Percentiles rank a stretch among this genome's conserved stretches.
phyloP scores from a whole-genome alignment of 495 filamentous ascomycete genomes.

The Evansstolkia leycettana region DNA sequence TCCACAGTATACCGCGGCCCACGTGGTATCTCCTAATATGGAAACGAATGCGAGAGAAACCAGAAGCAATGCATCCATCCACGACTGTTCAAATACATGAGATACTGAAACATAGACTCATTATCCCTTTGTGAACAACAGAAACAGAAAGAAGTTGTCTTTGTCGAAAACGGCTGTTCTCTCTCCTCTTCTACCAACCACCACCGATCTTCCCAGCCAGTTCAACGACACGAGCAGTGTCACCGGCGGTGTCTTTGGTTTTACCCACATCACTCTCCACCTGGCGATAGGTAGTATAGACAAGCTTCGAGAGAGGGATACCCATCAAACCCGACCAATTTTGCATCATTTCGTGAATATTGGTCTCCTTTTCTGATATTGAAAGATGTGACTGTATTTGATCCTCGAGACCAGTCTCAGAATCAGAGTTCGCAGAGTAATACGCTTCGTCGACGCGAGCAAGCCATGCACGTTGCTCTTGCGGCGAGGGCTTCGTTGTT shows the following conservation, averaged over 20 bases:
- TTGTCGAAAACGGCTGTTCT: too few relatives aligned
- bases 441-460: conserved; percentile 85
- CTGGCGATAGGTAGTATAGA: conserved; percentile 75
- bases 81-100: too few relatives aligned
- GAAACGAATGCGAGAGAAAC: too few relatives aligned
- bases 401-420: conserved; percentile 15
- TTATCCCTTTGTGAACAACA: too few relatives aligned
- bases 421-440: conserved; percentile 63
- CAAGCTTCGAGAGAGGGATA: conserved; percentile 57
- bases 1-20: too few relatives aligned
- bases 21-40: too few relatives aligned
- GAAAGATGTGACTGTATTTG: conserved; percentile 8
- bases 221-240: conserved; percentile 75
- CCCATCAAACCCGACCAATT: conserved; percentile 64
- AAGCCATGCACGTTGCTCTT: conserved; percentile 80
- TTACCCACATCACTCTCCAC: conserved; percentile 95
- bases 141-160: too few relatives aligned
- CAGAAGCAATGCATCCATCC: too few relatives aligned
- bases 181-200: conserved; percentile 87
- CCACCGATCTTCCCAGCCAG: conserved; percentile 88
- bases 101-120: too few relatives aligned
- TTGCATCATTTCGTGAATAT: conserved; percentile 43
- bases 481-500: conserved; percentile 42
- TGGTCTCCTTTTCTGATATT: conserved; percentile 18
- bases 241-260: conserved; percentile 35